These are phyloP conservation scores for Marvania coccoides DNA, from an alignment of 139 green algal species.

Conservation along the genomic window DNA sequence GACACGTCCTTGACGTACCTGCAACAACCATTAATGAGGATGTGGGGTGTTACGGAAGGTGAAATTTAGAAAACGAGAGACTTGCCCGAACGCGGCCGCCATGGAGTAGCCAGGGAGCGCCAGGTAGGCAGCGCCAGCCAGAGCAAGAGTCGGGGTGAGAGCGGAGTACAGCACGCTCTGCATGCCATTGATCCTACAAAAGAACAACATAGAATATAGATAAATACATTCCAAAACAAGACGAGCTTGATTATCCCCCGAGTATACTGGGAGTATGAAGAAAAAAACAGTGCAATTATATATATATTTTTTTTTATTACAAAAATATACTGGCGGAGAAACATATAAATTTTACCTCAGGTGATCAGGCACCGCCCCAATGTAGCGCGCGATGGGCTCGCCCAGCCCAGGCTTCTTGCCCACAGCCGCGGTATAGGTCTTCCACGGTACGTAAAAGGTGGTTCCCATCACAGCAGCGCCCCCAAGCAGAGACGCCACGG, in stretches of 20 bases:
- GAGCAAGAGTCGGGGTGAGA: constrained; percentile 10
- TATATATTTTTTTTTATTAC: no score
- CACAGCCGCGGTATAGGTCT: constrained; percentile 10
- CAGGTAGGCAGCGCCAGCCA: constrained; percentile 23
- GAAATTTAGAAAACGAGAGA: background rate
- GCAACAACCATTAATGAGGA: background rate
- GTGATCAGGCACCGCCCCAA: constrained; percentile 21
- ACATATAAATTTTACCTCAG: background rate
- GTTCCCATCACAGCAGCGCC: constrained; percentile 12
- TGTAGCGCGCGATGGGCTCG: background rate
- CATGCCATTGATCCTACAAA: constrained; percentile 10
- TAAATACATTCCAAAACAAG: no score
- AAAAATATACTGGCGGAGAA: no score
- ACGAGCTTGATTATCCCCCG: no score
- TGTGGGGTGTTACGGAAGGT: background rate
- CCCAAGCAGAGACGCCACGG: background rate
- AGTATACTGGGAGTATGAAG: no score
- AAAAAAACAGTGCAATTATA: no score
- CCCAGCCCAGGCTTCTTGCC: background rate
- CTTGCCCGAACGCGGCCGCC: constrained; percentile 10
- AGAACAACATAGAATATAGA: no score
- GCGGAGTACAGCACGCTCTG: constrained; percentile 11
- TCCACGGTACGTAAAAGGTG: constrained; percentile 12
- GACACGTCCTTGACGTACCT: constrained; percentile 16
- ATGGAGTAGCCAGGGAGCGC: constrained; percentile 1